Percentiles rank a stretch among this genome's conserved stretches.
These are phyloP conservation scores for Medicago truncatula DNA, from an alignment of 306 rosid genomes.

Conservation along the genomic window DNA sequence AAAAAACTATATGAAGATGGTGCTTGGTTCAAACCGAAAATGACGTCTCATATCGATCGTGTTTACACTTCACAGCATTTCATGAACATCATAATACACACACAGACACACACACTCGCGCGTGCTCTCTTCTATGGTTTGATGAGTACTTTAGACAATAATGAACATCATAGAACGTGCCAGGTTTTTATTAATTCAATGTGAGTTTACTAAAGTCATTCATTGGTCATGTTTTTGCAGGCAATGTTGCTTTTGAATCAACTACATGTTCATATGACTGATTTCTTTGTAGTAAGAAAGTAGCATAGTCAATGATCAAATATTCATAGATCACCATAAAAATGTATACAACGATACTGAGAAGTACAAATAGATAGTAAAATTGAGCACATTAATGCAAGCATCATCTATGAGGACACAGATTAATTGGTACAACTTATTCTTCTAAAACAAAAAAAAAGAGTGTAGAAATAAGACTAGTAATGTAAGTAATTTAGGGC, in stretches of 20 bases:
- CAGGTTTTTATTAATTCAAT: slow-evolving; percentile 7
- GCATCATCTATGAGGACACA: neutral
- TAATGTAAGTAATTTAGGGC: neutral
- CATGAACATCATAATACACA: slow-evolving; percentile 15
- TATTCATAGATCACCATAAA: neutral
- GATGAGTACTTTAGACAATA: slow-evolving; percentile 14
- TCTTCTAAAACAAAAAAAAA: neutral
- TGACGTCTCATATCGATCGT: neutral
- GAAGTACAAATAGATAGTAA: neutral
- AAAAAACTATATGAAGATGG: slow-evolving; percentile 4
- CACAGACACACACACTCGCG: neutral
- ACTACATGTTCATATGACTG: slow-evolving; percentile 12
- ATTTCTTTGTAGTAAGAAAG: no score
- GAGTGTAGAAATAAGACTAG: neutral
- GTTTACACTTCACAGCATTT: slow-evolving; percentile 19
- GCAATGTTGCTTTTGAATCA: neutral
- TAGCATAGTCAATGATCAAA: slow-evolving; percentile 13
- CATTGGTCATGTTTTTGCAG: neutral
- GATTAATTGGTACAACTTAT: neutral
- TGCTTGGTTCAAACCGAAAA: neutral
- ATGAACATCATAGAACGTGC: slow-evolving; percentile 25
- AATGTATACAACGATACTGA: neutral
- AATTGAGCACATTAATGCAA: neutral
- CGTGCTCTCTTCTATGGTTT: slow-evolving; percentile 6
- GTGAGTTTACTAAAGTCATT: neutral